phyloP scores from a whole-genome alignment of 495 filamentous ascomycete species.

The Astrocystis sublimbata region DNA sequence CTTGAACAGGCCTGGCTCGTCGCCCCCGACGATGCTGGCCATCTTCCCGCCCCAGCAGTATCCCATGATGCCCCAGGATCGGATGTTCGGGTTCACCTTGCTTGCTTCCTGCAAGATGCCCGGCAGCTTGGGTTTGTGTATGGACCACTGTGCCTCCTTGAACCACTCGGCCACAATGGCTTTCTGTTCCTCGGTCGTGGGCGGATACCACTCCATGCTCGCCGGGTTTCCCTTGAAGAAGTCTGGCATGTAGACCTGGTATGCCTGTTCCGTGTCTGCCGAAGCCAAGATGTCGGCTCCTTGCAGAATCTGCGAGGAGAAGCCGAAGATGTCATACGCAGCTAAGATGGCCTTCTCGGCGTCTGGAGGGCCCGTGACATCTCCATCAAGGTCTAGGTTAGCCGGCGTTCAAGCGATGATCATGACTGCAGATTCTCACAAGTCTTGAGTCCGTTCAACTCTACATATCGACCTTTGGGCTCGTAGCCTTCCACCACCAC shows the following conservation, averaged over 20 bases:
- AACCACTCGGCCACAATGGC: conserved; percentile 20
- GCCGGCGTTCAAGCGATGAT: background rate
- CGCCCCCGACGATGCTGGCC: conserved; percentile 19
- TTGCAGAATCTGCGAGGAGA: conserved; percentile 56
- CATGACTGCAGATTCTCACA: conserved; percentile 42
- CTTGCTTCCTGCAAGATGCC: conserved; percentile 19
- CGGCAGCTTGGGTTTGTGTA: conserved; percentile 18
- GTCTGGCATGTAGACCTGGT: conserved; percentile 60
- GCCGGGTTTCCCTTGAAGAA: conserved; percentile 55
- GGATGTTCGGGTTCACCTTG: conserved; percentile 22
- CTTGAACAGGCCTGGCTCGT: conserved; percentile 17
- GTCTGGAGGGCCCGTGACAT: conserved; percentile 53
- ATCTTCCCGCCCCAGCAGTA: conserved; percentile 36
- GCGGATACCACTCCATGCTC: conserved; percentile 26
- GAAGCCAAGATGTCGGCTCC: conserved; percentile 59
- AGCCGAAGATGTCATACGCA: conserved; percentile 61
- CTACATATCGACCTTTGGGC: conserved; percentile 62
- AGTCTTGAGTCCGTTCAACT: conserved; percentile 61
- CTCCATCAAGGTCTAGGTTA: conserved; percentile 28
- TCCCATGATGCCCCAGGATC: conserved; percentile 27
- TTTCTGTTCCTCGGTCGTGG: conserved; percentile 21
- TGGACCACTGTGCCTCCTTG: conserved; percentile 10
- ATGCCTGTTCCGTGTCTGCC: conserved; percentile 42
- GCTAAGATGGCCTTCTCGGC: conserved; percentile 57
- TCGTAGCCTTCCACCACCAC: conserved; percentile 58